Conservation (phyloP, 2,329 filamentous ascomycete genomes). For the Huntiella savannae region DNA sequence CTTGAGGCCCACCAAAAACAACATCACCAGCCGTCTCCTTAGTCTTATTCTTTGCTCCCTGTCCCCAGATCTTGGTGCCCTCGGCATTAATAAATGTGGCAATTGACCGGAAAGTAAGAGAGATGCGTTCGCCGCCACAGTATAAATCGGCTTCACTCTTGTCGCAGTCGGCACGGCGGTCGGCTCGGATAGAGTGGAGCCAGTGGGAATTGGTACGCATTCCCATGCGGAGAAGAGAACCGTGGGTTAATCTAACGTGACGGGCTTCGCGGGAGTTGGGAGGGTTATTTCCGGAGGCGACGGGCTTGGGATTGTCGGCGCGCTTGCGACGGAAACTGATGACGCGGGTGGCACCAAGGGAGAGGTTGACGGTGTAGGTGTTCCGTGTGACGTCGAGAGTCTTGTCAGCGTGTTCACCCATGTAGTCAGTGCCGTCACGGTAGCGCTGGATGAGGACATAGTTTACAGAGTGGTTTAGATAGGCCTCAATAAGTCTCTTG, state of each 20-base stretch:
- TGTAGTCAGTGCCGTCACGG: constrained; percentile 73
- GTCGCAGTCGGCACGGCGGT: constrained; percentile 52
- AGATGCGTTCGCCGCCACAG: constrained; percentile 62
- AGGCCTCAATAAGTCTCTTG: constrained; percentile 46
- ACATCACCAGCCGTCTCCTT: constrained; percentile 40
- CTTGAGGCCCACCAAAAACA: constrained; percentile 42
- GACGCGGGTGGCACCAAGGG: constrained; percentile 73
- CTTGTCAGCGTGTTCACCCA: constrained; percentile 94
- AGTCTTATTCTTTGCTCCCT: constrained; percentile 59
- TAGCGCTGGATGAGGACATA: constrained; percentile 89
- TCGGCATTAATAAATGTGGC: constrained; percentile 59
- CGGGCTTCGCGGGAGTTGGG: constrained; percentile 19
- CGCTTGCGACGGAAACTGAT: constrained; percentile 83
- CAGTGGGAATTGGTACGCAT: constrained; percentile 65
- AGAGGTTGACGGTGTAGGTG: constrained; percentile 81
- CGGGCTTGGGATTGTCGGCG: constrained; percentile 18
- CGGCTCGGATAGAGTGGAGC: constrained; percentile 80
- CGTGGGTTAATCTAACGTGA: constrained; percentile 47
- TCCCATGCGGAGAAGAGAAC: constrained; percentile 73
- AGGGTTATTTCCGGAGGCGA: constrained; percentile 6
- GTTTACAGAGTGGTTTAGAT: constrained; percentile 65
- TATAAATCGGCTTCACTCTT: constrained; percentile 53
- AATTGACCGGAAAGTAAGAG: constrained; percentile 77
- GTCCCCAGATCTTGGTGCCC: constrained; percentile 66
- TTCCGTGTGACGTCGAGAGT: constrained; percentile 70